Percentiles rank a stretch among this genome's conserved stretches.
Evolutionary conservation across 2,329 filamentous ascomycete genomes (phyloP).

Genomic region (Parascedosporium putredinis): DNA sequence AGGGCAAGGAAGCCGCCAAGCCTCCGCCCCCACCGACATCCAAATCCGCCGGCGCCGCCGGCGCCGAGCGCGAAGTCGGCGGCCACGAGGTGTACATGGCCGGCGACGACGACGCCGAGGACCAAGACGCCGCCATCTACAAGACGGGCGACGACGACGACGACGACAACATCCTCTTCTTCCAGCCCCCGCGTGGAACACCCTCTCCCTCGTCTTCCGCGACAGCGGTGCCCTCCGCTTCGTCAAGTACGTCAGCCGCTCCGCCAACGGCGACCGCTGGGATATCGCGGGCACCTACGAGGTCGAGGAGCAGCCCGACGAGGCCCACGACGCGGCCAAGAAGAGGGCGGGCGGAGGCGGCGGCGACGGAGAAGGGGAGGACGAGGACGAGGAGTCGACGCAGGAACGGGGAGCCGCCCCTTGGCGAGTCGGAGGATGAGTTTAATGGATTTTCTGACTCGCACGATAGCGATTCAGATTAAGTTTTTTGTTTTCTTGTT

Average conservation of each 20-base stretch:
- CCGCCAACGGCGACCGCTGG: constrained; percentile 82
- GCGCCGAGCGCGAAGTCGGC: no score
- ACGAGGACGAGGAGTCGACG: constrained; percentile 19
- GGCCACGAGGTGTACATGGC: constrained; percentile 93
- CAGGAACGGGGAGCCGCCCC: constrained; percentile 14
- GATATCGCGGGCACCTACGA: constrained; percentile 75
- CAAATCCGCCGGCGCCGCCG: constrained; percentile 23
- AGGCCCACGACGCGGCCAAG: constrained; percentile 24
- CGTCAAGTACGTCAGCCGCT: constrained; percentile 85
- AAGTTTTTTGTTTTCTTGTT: background rate
- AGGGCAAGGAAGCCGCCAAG: constrained; percentile 20
- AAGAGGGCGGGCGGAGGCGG: no score
- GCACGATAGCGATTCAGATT: constrained; percentile 27
- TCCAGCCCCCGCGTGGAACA: constrained; percentile 70
- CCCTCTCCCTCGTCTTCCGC: constrained; percentile 77
- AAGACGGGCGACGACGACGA: constrained; percentile 72
- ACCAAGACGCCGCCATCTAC: constrained; percentile 76
- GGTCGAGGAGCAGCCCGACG: constrained; percentile 47
- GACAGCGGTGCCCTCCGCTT: constrained; percentile 83
- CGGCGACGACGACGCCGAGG: constrained; percentile 59
- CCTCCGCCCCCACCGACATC: constrained; percentile 3
- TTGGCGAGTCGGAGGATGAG: constrained; percentile 41
- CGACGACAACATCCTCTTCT: constrained; percentile 60
- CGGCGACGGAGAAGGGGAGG: constrained; percentile 19
- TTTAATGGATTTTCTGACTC: constrained; percentile 46